Evolutionary conservation across 2,329 filamentous ascomycete species (phyloP).

Genomic region (Sarocladium oryzae): DNA sequence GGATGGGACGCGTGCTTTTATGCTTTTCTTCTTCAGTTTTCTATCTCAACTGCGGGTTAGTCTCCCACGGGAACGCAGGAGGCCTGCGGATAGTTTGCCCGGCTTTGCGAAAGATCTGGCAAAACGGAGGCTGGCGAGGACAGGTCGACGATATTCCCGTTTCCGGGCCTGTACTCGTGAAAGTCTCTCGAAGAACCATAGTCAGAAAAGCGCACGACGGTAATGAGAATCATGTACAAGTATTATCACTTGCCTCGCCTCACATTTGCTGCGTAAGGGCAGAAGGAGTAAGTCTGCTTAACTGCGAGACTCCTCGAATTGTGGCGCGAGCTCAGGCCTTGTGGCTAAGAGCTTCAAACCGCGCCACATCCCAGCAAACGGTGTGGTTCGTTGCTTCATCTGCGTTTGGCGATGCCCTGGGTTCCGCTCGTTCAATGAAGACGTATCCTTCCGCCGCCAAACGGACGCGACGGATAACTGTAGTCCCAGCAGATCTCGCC

Average conservation of each 20-base stretch:
- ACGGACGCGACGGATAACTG: too few relatives aligned
- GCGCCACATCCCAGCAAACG: slow-evolving; percentile 4
- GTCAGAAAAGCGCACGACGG: slow-evolving; percentile 9
- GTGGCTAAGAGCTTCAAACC: neutral
- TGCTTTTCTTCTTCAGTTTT: slow-evolving; percentile 22
- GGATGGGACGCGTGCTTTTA: slow-evolving; percentile 30
- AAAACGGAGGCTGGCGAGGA: slow-evolving; percentile 5
- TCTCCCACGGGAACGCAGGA: slow-evolving; percentile 6
- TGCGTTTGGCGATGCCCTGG: too few relatives aligned
- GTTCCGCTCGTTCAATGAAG: too few relatives aligned
- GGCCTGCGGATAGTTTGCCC: neutral
- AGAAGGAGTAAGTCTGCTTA: too few relatives aligned
- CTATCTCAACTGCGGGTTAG: slow-evolving; percentile 9
- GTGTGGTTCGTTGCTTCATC: too few relatives aligned
- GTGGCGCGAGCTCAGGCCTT: slow-evolving; percentile 7
- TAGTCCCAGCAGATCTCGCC: too few relatives aligned
- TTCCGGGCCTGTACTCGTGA: slow-evolving; percentile 1
- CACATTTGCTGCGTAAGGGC: neutral
- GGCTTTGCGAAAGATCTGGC: slow-evolving; percentile 7
- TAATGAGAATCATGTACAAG: slow-evolving; percentile 10
- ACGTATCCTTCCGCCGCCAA: too few relatives aligned
- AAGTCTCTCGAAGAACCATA: slow-evolving; percentile 5
- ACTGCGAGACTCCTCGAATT: too few relatives aligned
- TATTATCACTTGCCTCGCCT: neutral
- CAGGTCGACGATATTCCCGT: neutral